A percentile compares a stretch with the other conserved stretches of the same genome.
Conservation (phyloP, 1,284 basidiomycete genomes). For the Taiwanofungus camphoratus region DNA sequence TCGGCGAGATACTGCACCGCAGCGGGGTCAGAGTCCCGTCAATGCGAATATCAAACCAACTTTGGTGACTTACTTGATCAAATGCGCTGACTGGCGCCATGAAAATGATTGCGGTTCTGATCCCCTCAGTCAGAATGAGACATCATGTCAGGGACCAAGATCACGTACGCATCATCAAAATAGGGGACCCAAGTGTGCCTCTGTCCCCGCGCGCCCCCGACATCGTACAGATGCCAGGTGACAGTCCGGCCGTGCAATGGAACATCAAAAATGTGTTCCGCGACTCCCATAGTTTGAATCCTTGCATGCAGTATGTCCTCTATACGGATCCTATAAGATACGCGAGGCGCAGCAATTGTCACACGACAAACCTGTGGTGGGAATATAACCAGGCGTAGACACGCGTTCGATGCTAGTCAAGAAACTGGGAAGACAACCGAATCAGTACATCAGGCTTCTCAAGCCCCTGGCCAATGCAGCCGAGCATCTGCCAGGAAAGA, state of each 20-base stretch:
- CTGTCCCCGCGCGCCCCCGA: constrained; percentile 79
- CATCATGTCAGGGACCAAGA: not conserved
- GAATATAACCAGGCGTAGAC: constrained; percentile 59
- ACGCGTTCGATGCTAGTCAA: constrained; percentile 65
- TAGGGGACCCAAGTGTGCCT: constrained; percentile 78
- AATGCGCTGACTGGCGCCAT: constrained; percentile 83
- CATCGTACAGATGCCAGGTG: constrained; percentile 77
- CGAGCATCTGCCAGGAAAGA: no score
- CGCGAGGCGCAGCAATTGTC: not conserved
- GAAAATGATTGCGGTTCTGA: constrained; percentile 75
- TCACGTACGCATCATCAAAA: constrained; percentile 64
- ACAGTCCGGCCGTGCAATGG: constrained; percentile 69
- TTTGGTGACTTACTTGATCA: constrained; percentile 55
- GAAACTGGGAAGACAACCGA: constrained; percentile 44
- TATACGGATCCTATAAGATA: no score
- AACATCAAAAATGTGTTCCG: constrained; percentile 71
- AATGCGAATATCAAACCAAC: not conserved
- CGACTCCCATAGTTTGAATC: constrained; percentile 80
- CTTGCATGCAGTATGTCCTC: constrained; percentile 81
- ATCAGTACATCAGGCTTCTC: not conserved
- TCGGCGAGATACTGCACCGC: constrained; percentile 70
- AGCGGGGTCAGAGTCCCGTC: constrained; percentile 5
- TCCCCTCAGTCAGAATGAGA: not conserved
- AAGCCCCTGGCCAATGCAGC: not conserved
- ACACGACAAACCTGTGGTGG: constrained; percentile 53